Evolutionary conservation across 345 rosid species (phyloP), one percentile per base, ranked within the genome.

Genomic region (Euphorbia lathyris): DNA sequence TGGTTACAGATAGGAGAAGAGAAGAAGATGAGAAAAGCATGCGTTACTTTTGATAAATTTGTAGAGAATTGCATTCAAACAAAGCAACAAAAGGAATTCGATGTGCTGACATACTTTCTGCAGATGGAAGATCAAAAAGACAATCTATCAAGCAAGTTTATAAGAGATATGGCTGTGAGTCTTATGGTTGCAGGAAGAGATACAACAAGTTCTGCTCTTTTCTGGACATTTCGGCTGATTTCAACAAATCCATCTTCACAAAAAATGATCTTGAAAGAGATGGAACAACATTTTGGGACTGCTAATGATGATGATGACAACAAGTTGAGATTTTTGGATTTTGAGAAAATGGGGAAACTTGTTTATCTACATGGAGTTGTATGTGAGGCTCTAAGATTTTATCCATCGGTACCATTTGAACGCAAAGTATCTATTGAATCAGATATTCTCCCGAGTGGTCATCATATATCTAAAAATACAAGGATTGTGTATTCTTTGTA

Each of bases 141-240:
- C 12, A n/a, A n/a, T n/a, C n/a, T n/a, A n/a, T n/a, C n/a, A n/a
- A n/a, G n/a, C n/a, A n/a, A n/a, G n/a, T n/a, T n/a, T n/a, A n/a
- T n/a, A n/a, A n/a, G n/a, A n/a, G n/a, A n/a, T n/a, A n/a, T n/a
- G n/a, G n/a, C n/a, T n/a, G n/a, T n/a, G n/a, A n/a, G n/a, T n/a
- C n/a, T n/a, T n/a, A n/a, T n/a, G n/a, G n/a, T n/a, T n/a, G n/a
- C n/a, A n/a, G n/a, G n/a, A n/a, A n/a, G n/a, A n/a, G n/a, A n/a
- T n/a, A n/a, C n/a, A n/a, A n/a, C 78, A 55, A 67, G 65, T 29
- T 38, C 79, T n/a, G 68, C 63, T 11, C 76, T 77, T 22, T 26
- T 53, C 52, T 84, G 84, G 86, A 60, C 76, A 47, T 63, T 78
- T 9, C 80, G 86, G 86, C 78, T 82, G 1, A 47, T 80, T 3